Base-by-base conservation (phyloP, 768 basidiomycete genomes). In the Xerocomus brunneocitrinus region DNA sequence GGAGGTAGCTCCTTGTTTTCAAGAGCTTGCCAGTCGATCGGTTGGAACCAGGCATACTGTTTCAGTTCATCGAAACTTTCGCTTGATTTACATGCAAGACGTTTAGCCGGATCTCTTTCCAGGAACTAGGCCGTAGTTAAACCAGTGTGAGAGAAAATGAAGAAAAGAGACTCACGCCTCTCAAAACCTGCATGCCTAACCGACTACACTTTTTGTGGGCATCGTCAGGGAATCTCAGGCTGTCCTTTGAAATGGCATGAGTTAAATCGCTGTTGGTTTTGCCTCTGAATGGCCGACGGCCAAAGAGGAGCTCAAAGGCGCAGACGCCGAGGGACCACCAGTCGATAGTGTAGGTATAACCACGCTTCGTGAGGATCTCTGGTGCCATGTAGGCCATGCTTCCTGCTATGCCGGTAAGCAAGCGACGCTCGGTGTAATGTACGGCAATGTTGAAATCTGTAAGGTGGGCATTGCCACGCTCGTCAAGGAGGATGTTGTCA, bases 301-400 rank as follows among this genome's bases (percentile, higher is more conserved):
- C 93, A 62, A 95, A 95, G 25, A 95, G 79, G 24, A 98, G 80
- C 64, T 98, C 94, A 66, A 90, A 95, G 45, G 89, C 85, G 69
- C 92, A 90, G 50, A 98, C 89, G 16, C 94, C 94, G 0, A 98
- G 81, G 19, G 92, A 95, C 94, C 94, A 98, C 90, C 92, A 97
- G 69, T 98, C 94, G 60, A 97, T 91, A 32, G 86, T 84, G 63
- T 85, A 92, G 3, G 91, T 92, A 71, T 99, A 99, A 14, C 95
- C 95, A 56, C 90, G 85, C 70, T 97, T 97, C 42, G 84, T 77
- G 39, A 99, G 76, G 43, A 99, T 95, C 67, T 89, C 85, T 3
- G 87, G 87, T 39, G 88, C 95, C 95, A 99, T 99, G 69, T 99
- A 99, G 3, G 95, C 95, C 95, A 98, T 95, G 48, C 92, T 95